A percentile compares a stretch with the other conserved stretches of the same genome.
phyloP scores from a whole-genome alignment of 2,329 filamentous ascomycete species.

The Hypoxylon sp. region DNA sequence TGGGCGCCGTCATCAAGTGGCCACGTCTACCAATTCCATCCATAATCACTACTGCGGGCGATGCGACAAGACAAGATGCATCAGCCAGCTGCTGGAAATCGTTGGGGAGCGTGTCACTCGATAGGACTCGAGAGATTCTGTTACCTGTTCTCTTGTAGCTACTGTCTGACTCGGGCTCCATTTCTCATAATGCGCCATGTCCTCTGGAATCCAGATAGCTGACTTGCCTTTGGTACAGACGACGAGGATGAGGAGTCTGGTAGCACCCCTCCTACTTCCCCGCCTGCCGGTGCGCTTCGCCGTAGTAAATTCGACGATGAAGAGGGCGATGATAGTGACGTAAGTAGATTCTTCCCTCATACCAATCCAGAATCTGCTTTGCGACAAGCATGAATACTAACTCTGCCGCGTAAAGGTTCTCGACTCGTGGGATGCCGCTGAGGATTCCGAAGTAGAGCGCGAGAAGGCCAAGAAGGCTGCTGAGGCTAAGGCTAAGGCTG shows the following conservation, averaged over 20 bases:
- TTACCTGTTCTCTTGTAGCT: constrained; percentile 16
- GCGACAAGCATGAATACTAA: constrained; percentile 22
- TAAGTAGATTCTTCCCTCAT: constrained; percentile 53
- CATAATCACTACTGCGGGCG: too few relatives aligned
- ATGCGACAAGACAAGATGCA: constrained; percentile 14
- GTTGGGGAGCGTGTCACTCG: constrained; percentile 6
- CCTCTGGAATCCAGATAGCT: constrained; percentile 31
- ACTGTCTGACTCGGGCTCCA: constrained; percentile 26
- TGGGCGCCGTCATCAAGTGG: constrained; percentile 25
- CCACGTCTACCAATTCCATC: constrained; percentile 31
- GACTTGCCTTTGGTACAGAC: constrained; percentile 42
- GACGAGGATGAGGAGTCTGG: constrained; percentile 51
- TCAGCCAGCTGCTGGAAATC: constrained; percentile 6
- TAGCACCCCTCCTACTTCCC: constrained; percentile 49
- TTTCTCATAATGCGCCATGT: constrained; percentile 23
- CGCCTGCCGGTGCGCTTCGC: constrained; percentile 51
- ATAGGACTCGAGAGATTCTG: constrained; percentile 29
- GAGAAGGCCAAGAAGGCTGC: constrained; percentile 91
- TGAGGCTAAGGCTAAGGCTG: constrained; percentile 87
- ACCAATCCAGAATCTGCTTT: constrained; percentile 1
- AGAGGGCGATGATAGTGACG: constrained; percentile 81
- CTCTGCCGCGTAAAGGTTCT: constrained; percentile 68
- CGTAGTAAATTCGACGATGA: constrained; percentile 87
- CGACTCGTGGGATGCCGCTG: constrained; percentile 95
- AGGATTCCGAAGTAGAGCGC: constrained; percentile 95